These are phyloP conservation scores for Rhypophila decipiens DNA, from an alignment of 495 filamentous ascomycete species.

Conservation along the genomic window DNA sequence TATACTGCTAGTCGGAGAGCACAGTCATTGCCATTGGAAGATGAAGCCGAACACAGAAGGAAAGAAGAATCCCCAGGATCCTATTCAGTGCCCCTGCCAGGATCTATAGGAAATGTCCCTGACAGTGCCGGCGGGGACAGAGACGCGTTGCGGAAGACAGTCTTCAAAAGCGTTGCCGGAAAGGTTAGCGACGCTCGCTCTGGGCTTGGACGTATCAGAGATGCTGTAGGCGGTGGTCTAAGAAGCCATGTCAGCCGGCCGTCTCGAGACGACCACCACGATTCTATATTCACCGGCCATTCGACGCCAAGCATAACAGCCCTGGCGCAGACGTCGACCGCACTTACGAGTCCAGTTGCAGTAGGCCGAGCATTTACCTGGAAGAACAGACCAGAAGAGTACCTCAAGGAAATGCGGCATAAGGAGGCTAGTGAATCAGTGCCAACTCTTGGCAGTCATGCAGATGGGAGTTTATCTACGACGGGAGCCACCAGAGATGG, in stretches of 20 bases:
- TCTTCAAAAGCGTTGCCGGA: constrained; percentile 73
- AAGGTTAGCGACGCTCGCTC: constrained; percentile 78
- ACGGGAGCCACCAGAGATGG: background rate
- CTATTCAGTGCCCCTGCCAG: constrained; percentile 28
- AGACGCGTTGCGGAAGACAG: constrained; percentile 60
- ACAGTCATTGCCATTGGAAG: constrained; percentile 41
- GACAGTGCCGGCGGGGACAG: constrained; percentile 53
- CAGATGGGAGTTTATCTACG: constrained; percentile 1
- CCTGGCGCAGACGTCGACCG: constrained; percentile 31
- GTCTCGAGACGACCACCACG: constrained; percentile 39
- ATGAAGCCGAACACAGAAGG: constrained; percentile 32
- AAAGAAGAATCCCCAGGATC: constrained; percentile 35
- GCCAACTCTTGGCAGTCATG: constrained; percentile 1
- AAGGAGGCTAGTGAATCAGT: constrained; percentile 20
- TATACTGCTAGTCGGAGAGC: constrained; percentile 45
- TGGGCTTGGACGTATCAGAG: constrained; percentile 76
- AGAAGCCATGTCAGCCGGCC: constrained; percentile 43
- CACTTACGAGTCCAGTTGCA: constrained; percentile 26
- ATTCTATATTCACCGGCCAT: constrained; percentile 17
- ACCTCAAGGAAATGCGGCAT: constrained; percentile 34
- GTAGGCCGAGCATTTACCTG: constrained; percentile 45
- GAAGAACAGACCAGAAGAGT: constrained; percentile 51
- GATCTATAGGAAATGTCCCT: constrained; percentile 31
- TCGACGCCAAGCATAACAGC: constrained; percentile 28
- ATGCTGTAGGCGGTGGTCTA: constrained; percentile 60